phyloP scores from a whole-genome alignment of 1,284 basidiomycete species.

The Cryptococcus maquisensis region DNA sequence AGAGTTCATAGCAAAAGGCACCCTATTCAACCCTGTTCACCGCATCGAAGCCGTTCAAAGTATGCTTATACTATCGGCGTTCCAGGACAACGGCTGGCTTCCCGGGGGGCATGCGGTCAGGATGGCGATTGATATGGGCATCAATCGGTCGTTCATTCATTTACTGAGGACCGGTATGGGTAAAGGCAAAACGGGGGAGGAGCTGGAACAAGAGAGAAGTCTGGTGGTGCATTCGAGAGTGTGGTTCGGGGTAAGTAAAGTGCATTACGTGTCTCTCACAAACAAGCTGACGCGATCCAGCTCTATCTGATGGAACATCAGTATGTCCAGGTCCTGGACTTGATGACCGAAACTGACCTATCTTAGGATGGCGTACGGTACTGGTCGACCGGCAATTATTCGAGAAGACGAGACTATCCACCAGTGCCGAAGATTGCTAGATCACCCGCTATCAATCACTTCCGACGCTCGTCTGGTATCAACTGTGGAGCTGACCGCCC shows the following conservation, averaged over 20 bases:
- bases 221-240: constrained; percentile 74
- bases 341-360: constrained; percentile 5
- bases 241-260: constrained; percentile 64
- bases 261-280: neutral
- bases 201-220: constrained; percentile 65
- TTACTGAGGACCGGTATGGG: constrained; percentile 70
- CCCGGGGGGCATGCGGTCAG: constrained; percentile 86
- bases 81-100: constrained; percentile 88
- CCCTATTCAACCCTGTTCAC: constrained; percentile 74
- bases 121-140: constrained; percentile 85
- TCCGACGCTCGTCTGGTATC: constrained; percentile 93
- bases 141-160: constrained; percentile 83
- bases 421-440: constrained; percentile 72
- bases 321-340: constrained; percentile 52
- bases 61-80: constrained; percentile 83
- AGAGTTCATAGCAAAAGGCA: constrained; percentile 66
- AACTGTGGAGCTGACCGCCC: constrained; percentile 55
- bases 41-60: constrained; percentile 81
- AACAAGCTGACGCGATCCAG: constrained; percentile 13
- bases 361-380: constrained; percentile 72
- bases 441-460: constrained; percentile 81
- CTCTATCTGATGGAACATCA: constrained; percentile 89
- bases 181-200: constrained; percentile 55
- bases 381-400: constrained; percentile 82
- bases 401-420: constrained; percentile 85